Percentiles rank a stretch among this genome's conserved stretches.
Conservation (phyloP, 2,329 filamentous ascomycete genomes). For the Cyanodermella asteris region DNA sequence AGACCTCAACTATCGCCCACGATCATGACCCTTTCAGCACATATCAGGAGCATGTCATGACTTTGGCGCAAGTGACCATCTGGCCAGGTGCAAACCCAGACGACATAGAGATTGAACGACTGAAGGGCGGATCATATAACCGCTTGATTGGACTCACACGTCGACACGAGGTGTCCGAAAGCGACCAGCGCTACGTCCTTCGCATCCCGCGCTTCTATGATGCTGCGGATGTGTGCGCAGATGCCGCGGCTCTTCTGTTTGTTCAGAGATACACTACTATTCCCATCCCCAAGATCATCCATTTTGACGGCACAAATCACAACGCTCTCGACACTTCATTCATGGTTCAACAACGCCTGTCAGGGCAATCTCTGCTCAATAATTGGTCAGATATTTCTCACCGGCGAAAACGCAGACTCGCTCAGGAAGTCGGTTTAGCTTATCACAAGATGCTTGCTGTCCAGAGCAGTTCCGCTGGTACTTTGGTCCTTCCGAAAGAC, state of each 20-base stretch:
- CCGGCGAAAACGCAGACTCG: constrained; percentile 1
- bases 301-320: constrained; percentile 1
- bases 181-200: neutral
- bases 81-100: neutral
- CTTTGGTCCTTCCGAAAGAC: constrained; percentile 1
- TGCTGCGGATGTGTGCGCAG: constrained; percentile 1
- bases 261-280: constrained; percentile 3
- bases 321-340: constrained; percentile 3
- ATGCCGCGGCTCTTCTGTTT: constrained; percentile 4
- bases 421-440: constrained; percentile 2
- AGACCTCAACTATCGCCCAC: constrained; percentile 2
- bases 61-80: neutral
- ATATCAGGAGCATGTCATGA: constrained; percentile 1
- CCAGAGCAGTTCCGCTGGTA: constrained; percentile 1
- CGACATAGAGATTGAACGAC: constrained; percentile 1
- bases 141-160: constrained; percentile 3
- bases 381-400: constrained; percentile 1
- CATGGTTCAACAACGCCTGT: constrained; percentile 2
- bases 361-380: constrained; percentile 2
- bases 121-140: constrained; percentile 4
- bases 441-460: constrained; percentile 2
- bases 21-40: constrained; percentile 2
- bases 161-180: neutral
- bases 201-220: constrained; percentile 1
- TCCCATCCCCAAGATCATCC: constrained; percentile 3